Evolutionary conservation across 2,329 filamentous ascomycete genomes (phyloP).

Genomic region (Fusarium poae): DNA sequence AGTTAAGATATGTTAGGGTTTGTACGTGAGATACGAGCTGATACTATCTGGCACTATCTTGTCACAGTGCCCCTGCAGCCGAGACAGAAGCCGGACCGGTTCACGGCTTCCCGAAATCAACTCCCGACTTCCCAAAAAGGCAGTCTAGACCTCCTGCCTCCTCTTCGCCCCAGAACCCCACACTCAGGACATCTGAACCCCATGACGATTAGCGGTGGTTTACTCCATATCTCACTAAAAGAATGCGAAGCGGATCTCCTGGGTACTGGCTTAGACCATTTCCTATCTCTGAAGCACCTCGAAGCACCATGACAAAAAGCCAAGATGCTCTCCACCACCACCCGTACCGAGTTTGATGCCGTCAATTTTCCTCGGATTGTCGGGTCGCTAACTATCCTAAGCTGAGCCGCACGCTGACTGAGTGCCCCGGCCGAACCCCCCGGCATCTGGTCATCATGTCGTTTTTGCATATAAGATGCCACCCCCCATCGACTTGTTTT

Average conservation of each 20-base stretch:
- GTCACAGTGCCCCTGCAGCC: conserved; percentile 24
- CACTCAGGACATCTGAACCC: conserved; percentile 33
- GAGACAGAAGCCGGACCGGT: conserved; percentile 47
- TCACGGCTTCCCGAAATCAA: conserved; percentile 48
- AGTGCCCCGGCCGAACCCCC: conserved; percentile 23
- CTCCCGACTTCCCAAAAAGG: conserved; percentile 49
- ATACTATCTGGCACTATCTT: conserved; percentile 24
- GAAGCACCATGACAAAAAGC: conserved; percentile 14
- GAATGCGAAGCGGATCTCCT: conserved; percentile 16
- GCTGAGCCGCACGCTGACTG: conserved; percentile 26
- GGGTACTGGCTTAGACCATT: conserved; percentile 19
- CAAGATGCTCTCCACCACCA: conserved; percentile 30
- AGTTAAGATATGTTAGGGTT: conserved; percentile 26
- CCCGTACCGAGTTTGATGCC: conserved; percentile 41
- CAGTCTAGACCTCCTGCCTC: conserved; percentile 36
- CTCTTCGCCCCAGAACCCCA: conserved; percentile 48
- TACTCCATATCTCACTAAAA: conserved; percentile 11
- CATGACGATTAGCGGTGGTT: conserved; percentile 36
- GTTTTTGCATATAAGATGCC: conserved; percentile 38
- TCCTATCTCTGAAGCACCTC: neutral
- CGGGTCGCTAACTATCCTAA: conserved; percentile 16
- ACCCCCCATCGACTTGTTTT: conserved; percentile 22
- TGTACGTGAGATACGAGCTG: accelerated
- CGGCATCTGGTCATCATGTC: conserved; percentile 25
- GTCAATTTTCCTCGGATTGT: conserved; percentile 38